Base-by-base conservation (phyloP, 140 eudicot genomes). In the Flaveria floridana region DNA sequence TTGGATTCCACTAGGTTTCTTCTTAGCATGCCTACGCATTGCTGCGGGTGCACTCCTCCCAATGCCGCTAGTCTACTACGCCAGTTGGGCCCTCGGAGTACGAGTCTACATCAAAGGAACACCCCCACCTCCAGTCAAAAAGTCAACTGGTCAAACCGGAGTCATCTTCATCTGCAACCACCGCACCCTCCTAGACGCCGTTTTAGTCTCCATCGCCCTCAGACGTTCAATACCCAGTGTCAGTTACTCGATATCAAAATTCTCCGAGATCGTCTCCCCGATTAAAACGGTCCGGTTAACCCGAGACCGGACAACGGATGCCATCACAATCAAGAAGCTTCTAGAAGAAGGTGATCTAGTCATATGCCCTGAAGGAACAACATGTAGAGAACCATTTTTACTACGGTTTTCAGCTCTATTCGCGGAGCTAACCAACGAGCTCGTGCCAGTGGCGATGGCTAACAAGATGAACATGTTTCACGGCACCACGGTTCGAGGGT, bases 281-380 rank as follows among this genome's bases (percentile, higher is more conserved):
- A 84, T 81, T 68, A 84, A 81, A 39, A 84, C 88, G 1, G 83
- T 84, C 56, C 74, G 88, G 20, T 48, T 84, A 2, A 78, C 55
- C 16, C 50, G 88, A 4, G 79, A 84, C 25, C 72, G 88, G 1
- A 67, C 41, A 14, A 34, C 70, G 0, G 89, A 83, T 8, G 86
- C 95, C 0, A 65, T 68, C n/a, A 86, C 84, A 84, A 84, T 88
- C 71, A 80, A 75, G 71, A 82, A 86, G 47, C 82, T 84, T 8
- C 46, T 88, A 34, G 47, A 82, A 52, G 71, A 81, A 81, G 90
- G 90, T 0, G 89, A 87, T 23, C 30, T 89, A 4, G 89, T 75
- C 6, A 68, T 89, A n/a, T 89, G 96, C 80, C 96, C 96, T 0
- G 92, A 89, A 55, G 96, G 92, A 12, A 89, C 96, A 3, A 89